Evolutionary conservation across 2,329 filamentous ascomycete genomes (phyloP), one percentile per base, ranked within the genome.

Genomic region (Pseudopithomyces chartarum): DNA sequence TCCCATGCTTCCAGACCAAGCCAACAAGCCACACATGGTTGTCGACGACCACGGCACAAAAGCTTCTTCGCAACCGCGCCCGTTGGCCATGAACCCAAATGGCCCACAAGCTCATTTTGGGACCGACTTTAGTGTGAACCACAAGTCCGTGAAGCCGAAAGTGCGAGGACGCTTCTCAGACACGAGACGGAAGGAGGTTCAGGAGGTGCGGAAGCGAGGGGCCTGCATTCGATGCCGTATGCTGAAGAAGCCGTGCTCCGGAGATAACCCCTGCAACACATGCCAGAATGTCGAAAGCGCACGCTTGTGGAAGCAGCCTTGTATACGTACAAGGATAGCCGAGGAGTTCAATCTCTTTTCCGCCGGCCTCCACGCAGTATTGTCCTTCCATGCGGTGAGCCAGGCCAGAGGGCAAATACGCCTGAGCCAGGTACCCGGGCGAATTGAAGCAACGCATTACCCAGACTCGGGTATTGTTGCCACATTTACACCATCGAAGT

Each of bases 211-310:
- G 22, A 86, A 87, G 68, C 78, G 81, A 51, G 85, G 85, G 12
- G 85, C 85, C 7, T 87, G 85, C 64, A 82, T 87, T 59, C 81
- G 85, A 33, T 87, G 85, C 67, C 82, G 85, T 13, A 87, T 87
- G 85, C 74, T 87, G 22, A 87, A 87, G 73, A 87, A 87, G 64
- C 82, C 84, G 44, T 87, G 85, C 63, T 87, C 85, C 8, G 82
- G 83, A 33, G 84, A 84, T 19, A 85, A 79, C 38, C 85, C 85
- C 15, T 87, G 85, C 67, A 82, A 76, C 23, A 85, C 84, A 10
- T 87, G 85, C 60, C 78, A 78, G 49, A 82, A 81, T 57, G 82
- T 87, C n/a, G 84, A 86, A 64, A 84, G 81, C 56, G 85, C 85
- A 34, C 79, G 85, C 39, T 63, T 87, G 19, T 87, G 85, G 85